Evolutionary conservation across 192 early-diverging fungal species (phyloP).

Genomic region (Podila epigama): DNA sequence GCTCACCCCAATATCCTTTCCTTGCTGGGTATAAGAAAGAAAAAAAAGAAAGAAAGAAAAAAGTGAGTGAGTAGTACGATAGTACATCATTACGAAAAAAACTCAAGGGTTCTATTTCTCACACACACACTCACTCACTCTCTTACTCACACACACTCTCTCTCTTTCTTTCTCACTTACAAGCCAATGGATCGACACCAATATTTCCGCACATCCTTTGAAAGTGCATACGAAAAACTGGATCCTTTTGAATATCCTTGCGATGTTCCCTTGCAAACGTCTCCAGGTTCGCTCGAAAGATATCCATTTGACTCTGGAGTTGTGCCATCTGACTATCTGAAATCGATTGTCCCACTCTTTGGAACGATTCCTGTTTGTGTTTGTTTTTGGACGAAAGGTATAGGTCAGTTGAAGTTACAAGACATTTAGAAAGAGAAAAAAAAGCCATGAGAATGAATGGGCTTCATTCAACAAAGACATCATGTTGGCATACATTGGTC

Average conservation of each 20-base stretch:
- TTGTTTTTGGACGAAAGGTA: not conserved
- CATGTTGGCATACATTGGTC: constrained; percentile 13
- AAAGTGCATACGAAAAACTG: constrained; percentile 87
- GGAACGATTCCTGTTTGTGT: constrained; percentile 33
- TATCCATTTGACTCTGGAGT: constrained; percentile 69
- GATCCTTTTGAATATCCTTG: constrained; percentile 88
- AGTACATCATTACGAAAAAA: too few relatives aligned
- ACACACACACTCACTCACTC: too few relatives aligned
- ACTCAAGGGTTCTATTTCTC: too few relatives aligned
- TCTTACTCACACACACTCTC: too few relatives aligned
- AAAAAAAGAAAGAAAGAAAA: constrained; percentile 24
- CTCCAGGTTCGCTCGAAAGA: constrained; percentile 85
- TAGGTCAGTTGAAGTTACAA: not conserved
- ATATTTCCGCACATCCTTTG: constrained; percentile 93
- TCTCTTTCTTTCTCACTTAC: too few relatives aligned
- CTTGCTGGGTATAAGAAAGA: constrained; percentile 61
- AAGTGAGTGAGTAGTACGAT: not conserved
- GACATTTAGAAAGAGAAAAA: not conserved
- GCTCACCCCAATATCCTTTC: constrained; percentile 95
- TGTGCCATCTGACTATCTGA: constrained; percentile 41
- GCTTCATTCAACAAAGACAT: not conserved
- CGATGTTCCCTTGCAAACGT: constrained; percentile 86
- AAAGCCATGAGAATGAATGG: not conserved
- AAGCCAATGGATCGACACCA: constrained; percentile 94
- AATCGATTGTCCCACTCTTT: constrained; percentile 29